Base-by-base conservation (phyloP, 75 land plant genomes). In the Ceratopteris richardii region DNA sequence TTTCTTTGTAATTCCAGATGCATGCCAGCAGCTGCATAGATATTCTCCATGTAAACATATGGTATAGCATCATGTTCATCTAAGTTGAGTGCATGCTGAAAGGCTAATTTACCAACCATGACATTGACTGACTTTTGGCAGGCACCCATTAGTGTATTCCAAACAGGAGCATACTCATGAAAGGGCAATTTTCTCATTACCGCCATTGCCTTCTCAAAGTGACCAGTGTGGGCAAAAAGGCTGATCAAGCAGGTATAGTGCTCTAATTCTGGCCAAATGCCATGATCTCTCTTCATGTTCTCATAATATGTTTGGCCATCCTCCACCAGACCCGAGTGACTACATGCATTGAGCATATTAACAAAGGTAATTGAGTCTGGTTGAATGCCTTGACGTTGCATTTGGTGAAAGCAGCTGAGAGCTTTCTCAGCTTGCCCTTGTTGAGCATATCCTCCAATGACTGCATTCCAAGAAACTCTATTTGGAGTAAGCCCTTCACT, bases 131-230 rank as follows among this genome's bases (percentile, higher is more conserved):
- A 36, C 29, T 66, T 64, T n/a, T 69, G 54, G 55, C 75, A 82
- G 39, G 83, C 86, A 59, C 70, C 69, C 4, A 83, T 76, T 71
- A 83, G 52, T 44, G 82, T 73, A 57, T 78, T 79, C 86, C 82
- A 79, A 24, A 68, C 73, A 39, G 61, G 62, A 0, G 72, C 69
- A 66, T 42, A 74, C 47, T 80, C 75, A 52, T 70, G 57, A 31
- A 70, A 22, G 6, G 81, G 85, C 85, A 78, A 74, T 43, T 56
- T 71, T n/a, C 25, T 55, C 4, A 82, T 44, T 27, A 82, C 56
- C 0, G 74, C 66, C 1, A 51, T 36, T 27, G 85, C 84, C 59
- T 70, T 69, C 24, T 66, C 31, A 36, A 78, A 62, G 61, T 60
- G 67, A 44, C 72, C 72, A 0, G 72, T 65, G 14, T 75, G 72